Percentiles rank a stretch among this genome's conserved stretches.
Evolutionary conservation across 1,139 yeast species (phyloP).

Genomic region (Debaryomyces psychrophilus): DNA sequence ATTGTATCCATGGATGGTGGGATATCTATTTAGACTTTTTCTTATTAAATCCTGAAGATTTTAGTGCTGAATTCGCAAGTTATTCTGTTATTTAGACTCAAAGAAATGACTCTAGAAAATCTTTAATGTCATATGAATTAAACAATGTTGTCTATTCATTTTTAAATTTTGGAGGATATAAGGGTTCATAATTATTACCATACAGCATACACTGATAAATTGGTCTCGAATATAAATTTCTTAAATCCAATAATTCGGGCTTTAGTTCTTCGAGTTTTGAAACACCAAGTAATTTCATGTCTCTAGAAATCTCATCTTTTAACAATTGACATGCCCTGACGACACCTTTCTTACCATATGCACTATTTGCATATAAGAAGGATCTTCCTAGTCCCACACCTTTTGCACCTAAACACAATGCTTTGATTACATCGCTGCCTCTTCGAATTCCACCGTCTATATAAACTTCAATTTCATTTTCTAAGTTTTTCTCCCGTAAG

Average conservation of each 20-base stretch:
- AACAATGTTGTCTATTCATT: constrained; percentile 5
- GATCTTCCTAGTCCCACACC: constrained; percentile 56
- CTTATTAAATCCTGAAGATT: background rate
- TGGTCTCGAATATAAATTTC: constrained; percentile 14
- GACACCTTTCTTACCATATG: constrained; percentile 56
- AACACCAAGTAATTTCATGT: constrained; percentile 54
- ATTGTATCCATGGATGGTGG: constrained; percentile 34
- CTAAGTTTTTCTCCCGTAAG: constrained; percentile 37
- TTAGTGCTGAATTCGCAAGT: no score
- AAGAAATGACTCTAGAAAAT: no score
- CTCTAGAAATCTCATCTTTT: constrained; percentile 47
- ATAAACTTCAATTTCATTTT: constrained; percentile 45
- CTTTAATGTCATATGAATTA: background rate
- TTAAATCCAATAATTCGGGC: constrained; percentile 22
- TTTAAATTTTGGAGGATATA: constrained; percentile 17
- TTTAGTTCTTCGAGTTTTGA: constrained; percentile 38
- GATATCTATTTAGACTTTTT: constrained; percentile 17
- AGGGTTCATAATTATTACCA: constrained; percentile 18
- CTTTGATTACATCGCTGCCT: constrained; percentile 57
- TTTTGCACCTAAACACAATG: constrained; percentile 58
- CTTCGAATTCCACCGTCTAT: constrained; percentile 60
- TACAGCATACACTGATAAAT: constrained; percentile 14
- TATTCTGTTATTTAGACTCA: no score
- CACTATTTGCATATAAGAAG: constrained; percentile 47
- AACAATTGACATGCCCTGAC: constrained; percentile 44